A percentile compares a stretch with the other conserved stretches of the same genome.
Evolutionary conservation across 495 filamentous ascomycete genomes (phyloP).

Genomic region (Aspergillus carlsbadensis): DNA sequence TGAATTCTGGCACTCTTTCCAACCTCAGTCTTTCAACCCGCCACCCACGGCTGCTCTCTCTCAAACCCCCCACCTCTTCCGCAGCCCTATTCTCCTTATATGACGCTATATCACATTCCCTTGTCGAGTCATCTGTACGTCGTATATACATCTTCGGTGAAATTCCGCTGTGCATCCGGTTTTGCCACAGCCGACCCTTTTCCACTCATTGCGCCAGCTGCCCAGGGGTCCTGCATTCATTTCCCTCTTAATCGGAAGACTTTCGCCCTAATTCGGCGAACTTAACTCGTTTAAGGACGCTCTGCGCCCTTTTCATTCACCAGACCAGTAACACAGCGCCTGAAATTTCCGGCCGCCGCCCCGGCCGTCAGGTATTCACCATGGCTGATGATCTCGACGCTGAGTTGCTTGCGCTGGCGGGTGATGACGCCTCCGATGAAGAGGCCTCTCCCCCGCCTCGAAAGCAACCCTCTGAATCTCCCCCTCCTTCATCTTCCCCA

Average conservation of each 20-base stretch:
- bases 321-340: slow-evolving; percentile 5
- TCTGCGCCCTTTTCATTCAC: neutral
- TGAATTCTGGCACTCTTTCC: slow-evolving; percentile 14
- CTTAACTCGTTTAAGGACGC: slow-evolving; percentile 3
- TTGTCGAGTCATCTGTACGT: slow-evolving; percentile 5
- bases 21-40: slow-evolving; percentile 16
- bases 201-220: slow-evolving; percentile 11
- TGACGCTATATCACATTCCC: neutral
- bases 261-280: slow-evolving; percentile 3
- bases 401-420: slow-evolving; percentile 84
- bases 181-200: slow-evolving; percentile 17
- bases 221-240: slow-evolving; percentile 10
- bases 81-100: neutral
- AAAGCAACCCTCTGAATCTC: slow-evolving; percentile 30
- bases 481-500: slow-evolving; percentile 36
- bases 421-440: slow-evolving; percentile 57
- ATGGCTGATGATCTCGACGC: slow-evolving; percentile 77
- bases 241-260: neutral
- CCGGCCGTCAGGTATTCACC: slow-evolving; percentile 21
- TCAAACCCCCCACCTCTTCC: neutral
- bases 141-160: slow-evolving; percentile 12
- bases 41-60: slow-evolving; percentile 8
- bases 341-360: slow-evolving; percentile 14
- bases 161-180: neutral
- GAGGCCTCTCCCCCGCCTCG: slow-evolving; percentile 45